A percentile compares a stretch with the other conserved stretches of the same genome.
These are phyloP conservation scores for Cerioporus squamosus DNA, from an alignment of 1,284 basidiomycete genomes.

Conservation along the genomic window DNA sequence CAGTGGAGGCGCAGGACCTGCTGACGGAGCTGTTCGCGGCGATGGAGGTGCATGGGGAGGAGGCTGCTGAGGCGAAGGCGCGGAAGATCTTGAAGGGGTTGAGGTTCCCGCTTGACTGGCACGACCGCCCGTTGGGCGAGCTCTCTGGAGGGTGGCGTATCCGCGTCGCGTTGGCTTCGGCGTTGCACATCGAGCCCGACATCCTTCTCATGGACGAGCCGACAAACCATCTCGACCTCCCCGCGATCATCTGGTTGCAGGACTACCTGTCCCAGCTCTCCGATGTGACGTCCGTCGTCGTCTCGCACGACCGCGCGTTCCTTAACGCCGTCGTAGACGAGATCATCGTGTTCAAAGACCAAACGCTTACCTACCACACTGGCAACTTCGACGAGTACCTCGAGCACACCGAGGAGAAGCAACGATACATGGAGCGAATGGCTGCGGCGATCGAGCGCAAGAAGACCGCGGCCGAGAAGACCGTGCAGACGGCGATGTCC, in stretches of 20 bases:
- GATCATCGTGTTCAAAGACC: constrained; percentile 65
- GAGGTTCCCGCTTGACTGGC: constrained; percentile 60
- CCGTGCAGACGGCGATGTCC: constrained; percentile 19
- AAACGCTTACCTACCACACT: constrained; percentile 61
- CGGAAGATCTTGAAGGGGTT: constrained; percentile 63
- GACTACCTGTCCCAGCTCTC: constrained; percentile 51
- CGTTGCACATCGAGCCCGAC: constrained; percentile 81
- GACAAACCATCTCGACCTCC: constrained; percentile 95
- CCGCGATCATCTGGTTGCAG: constrained; percentile 85
- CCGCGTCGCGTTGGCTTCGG: constrained; percentile 75
- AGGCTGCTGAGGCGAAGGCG: constrained; percentile 59
- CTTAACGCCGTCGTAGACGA: constrained; percentile 70
- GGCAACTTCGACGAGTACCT: constrained; percentile 68
- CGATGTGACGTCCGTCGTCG: constrained; percentile 63
- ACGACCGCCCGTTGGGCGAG: constrained; percentile 48
- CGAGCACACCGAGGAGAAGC: constrained; percentile 49
- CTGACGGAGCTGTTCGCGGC: constrained; percentile 21
- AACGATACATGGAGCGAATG: constrained; percentile 52
- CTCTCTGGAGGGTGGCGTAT: constrained; percentile 78
- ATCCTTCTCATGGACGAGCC: constrained; percentile 89
- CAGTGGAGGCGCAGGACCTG: constrained; percentile 21
- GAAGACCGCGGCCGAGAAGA: constrained; percentile 31
- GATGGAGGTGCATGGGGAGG: constrained; percentile 22
- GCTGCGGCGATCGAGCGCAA: constrained; percentile 63
- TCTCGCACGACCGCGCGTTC: constrained; percentile 75